Conservation (phyloP, 2,329 filamentous ascomycete genomes). For the Aureobasidium musti region DNA sequence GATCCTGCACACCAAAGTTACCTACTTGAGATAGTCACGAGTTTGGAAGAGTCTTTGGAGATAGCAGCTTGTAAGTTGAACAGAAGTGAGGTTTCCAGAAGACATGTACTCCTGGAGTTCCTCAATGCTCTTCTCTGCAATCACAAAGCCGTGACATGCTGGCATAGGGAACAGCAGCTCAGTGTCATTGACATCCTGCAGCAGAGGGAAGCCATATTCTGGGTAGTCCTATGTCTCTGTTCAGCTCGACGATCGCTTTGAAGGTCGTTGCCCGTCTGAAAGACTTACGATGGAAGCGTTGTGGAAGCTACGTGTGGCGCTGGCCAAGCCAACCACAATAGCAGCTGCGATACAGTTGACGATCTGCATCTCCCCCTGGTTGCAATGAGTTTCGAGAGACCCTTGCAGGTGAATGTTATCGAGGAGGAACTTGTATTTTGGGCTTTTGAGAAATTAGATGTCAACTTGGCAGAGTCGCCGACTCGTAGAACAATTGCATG, state of each 20-base stretch:
- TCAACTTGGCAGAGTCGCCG: background rate
- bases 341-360: conserved; percentile 21
- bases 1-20: conserved; percentile 30
- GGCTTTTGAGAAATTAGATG: background rate
- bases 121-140: conserved; percentile 71
- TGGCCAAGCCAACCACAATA: background rate
- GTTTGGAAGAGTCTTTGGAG: conserved; percentile 62
- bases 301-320: background rate
- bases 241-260: background rate
- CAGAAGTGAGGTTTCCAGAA: conserved; percentile 58
- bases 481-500: background rate
- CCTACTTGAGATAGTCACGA: conserved; percentile 64
- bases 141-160: conserved; percentile 58
- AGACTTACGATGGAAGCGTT: conserved; percentile 17
- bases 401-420: background rate
- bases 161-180: conserved; percentile 62
- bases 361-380: conserved; percentile 20
- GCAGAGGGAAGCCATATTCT: conserved; percentile 38
- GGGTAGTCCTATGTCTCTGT: conserved; percentile 34
- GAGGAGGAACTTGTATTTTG: background rate
- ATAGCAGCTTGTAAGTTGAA: conserved; percentile 64
- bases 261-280: background rate
- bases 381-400: background rate
- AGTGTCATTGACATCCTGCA: conserved; percentile 35
- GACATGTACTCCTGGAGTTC: conserved; percentile 63